A percentile compares a stretch with the other conserved stretches of the same genome.
Conservation (phyloP, 164 flowering plant genomes). For the Dillenia suffruticosa region DNA sequence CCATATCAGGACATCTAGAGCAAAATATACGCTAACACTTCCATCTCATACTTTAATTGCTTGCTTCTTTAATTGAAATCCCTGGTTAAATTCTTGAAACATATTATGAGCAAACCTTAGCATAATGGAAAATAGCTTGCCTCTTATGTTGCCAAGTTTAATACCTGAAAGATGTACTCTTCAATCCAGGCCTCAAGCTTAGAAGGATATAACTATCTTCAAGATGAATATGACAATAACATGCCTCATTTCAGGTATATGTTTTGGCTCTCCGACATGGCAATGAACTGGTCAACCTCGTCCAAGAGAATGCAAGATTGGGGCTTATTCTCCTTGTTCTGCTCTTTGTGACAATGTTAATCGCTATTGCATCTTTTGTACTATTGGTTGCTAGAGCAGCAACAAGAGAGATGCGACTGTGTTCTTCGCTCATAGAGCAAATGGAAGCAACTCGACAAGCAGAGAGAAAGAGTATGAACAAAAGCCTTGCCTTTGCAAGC, state of each 20-base stretch:
- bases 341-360: conserved; percentile 18
- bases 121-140: too few relatives aligned
- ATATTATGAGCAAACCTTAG: too few relatives aligned
- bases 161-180: too few relatives aligned
- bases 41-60: too few relatives aligned
- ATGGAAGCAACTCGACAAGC: conserved; percentile 80
- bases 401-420: conserved; percentile 37
- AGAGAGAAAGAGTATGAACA: conserved; percentile 79
- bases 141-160: too few relatives aligned
- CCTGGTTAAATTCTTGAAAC: too few relatives aligned
- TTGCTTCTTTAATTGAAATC: too few relatives aligned
- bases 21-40: too few relatives aligned
- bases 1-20: too few relatives aligned
- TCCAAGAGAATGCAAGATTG: conserved; percentile 16
- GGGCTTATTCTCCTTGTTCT: conserved; percentile 23
- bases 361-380: conserved; percentile 21
- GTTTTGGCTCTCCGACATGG: conserved; percentile 27
- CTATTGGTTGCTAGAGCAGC: conserved; percentile 24
- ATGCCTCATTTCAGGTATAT: conserved; percentile 28
- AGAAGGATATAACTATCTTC: too few relatives aligned
- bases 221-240: too few relatives aligned
- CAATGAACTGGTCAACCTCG: conserved; percentile 15
- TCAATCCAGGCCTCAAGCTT: too few relatives aligned
- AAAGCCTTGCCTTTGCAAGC: conserved; percentile 60
- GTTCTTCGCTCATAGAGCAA: conserved; percentile 53